A percentile compares a stretch with the other conserved stretches of the same genome.
Evolutionary conservation across 768 basidiomycete species (phyloP).

Genomic region (Pleurotus ostreatus): DNA sequence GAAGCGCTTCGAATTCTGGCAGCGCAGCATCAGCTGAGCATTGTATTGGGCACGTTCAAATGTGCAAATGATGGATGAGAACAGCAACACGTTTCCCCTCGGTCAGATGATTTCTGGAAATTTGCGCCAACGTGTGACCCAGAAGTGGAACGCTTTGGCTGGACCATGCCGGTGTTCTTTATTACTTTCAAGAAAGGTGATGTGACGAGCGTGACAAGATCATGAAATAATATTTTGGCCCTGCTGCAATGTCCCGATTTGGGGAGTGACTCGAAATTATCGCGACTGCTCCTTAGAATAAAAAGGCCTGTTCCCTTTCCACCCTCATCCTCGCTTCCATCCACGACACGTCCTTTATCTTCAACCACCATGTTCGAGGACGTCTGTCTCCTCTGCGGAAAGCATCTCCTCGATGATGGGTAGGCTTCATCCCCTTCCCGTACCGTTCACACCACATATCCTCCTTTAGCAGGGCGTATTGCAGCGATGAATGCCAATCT

Average conservation of each 20-base stretch:
- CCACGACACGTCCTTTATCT: slow-evolving; percentile 9
- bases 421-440: slow-evolving; percentile 29
- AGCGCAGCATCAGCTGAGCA: no score
- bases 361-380: slow-evolving; percentile 65
- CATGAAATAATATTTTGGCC: not conserved
- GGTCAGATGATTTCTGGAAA: no score
- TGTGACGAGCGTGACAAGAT: slow-evolving; percentile 2
- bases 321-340: slow-evolving; percentile 11
- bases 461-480: slow-evolving; percentile 56
- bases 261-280: slow-evolving; percentile 7
- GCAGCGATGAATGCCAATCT: slow-evolving; percentile 64
- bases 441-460: slow-evolving; percentile 11
- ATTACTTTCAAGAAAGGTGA: not conserved
- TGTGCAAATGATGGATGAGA: no score
- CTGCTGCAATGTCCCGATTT: not conserved
- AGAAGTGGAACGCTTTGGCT: no score
- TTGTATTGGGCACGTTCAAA: no score
- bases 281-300: not conserved
- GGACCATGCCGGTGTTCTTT: no score
- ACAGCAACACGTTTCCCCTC: no score
- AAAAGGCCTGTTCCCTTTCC: slow-evolving; percentile 11
- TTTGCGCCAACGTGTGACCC: no score
- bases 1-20: no score
- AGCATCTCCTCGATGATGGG: slow-evolving; percentile 60
- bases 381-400: slow-evolving; percentile 71